Evolutionary conservation across 2,329 filamentous ascomycete species (phyloP).

Genomic region (Colletotrichum filicis): DNA sequence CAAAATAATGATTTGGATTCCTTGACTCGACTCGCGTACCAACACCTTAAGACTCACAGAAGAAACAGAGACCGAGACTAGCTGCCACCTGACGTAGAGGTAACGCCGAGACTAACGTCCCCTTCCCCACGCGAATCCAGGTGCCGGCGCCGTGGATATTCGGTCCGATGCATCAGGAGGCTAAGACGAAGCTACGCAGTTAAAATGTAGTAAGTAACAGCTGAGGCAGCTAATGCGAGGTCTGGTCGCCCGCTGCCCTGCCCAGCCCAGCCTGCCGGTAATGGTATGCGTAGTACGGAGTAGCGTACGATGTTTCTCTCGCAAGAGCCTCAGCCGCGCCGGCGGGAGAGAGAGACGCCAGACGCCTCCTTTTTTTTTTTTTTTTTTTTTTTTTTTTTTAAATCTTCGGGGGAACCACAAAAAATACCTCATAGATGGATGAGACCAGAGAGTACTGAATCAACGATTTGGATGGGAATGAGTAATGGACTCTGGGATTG

Average conservation of each 20-base stretch:
- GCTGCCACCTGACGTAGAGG: constrained; percentile 8
- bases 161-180: constrained; percentile 6
- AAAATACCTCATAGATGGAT: neutral
- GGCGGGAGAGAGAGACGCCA: neutral
- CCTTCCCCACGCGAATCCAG: neutral
- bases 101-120: neutral
- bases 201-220: too few relatives aligned
- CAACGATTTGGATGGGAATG: neutral
- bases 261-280: neutral
- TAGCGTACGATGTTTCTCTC: neutral
- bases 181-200: too few relatives aligned
- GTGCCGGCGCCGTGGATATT: neutral
- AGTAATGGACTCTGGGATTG: neutral
- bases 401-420: neutral
- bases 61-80: neutral
- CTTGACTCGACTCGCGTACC: neutral
- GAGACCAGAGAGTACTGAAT: neutral
- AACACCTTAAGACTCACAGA: neutral
- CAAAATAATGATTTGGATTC: neutral
- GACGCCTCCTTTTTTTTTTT: neutral
- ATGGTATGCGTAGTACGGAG: neutral
- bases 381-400: neutral
- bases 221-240: neutral
- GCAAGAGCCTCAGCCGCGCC: neutral
- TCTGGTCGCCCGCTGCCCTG: neutral